Evolutionary conservation across 352 stramenopile species (phyloP), one percentile per base, ranked within the genome.

Genomic region (Phytophthora ramorum): DNA sequence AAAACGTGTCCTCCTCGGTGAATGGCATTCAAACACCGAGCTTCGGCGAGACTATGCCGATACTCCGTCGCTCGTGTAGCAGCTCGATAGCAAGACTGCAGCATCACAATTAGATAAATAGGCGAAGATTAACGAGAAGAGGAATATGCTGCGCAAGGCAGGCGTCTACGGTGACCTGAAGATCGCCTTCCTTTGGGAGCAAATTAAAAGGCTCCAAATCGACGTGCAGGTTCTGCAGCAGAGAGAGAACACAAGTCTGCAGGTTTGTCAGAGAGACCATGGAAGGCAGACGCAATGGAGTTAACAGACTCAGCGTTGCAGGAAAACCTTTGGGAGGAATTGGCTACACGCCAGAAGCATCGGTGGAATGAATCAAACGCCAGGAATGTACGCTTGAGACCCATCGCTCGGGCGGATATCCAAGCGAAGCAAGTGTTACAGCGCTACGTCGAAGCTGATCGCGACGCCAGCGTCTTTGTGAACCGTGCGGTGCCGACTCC

Each of bases 391-490:
- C 62, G 58, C 0, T 49, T 76, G 17, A 76, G 70, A 24, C 49
- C 54, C 16, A 78, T 62, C 48, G 85, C 69, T 34, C 66, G 68
- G n/a, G 76, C 75, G 13, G 61, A 81, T 49, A 81, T 85, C 59
- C 69, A 75, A 20, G 71, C 81, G 6, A 77, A 86, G 63, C 78
- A 88, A 55, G 71, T 91, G 37, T 55, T 87, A 35, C 71, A 78
- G 8, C 78, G 82, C 19, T 87, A 82, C 67, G 62, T 85, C 2
- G 78, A 89, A 28, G 44, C 68, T 13, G 79, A 85, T 38, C 79
- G 79, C 41, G 66, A 87, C 12, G 72, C 89, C 32, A 76, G 89
- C 41, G 79, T 87, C 20, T 89, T 78, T 76, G 75, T 73, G 6
- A 69, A 78, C 10, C 73, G 71, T 50, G 71, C 81, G 38, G 65